phyloP scores from a whole-genome alignment of 75 land plant genomes.

The Larix kaempferi region DNA sequence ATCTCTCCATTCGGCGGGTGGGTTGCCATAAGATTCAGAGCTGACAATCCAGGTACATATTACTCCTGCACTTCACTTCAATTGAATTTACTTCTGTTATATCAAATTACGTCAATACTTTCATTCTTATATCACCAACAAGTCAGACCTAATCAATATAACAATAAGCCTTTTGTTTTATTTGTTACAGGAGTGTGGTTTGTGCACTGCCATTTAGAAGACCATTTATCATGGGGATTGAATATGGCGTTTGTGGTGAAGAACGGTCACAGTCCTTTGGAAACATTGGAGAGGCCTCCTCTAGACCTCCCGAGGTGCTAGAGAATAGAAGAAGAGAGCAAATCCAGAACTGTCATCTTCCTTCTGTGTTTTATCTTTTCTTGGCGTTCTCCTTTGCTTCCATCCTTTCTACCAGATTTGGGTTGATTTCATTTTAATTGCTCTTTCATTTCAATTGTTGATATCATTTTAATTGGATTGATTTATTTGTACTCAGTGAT shows the following conservation, averaged over 20 bases:
- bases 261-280: no score
- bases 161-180: not conserved
- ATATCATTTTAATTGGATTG: no score
- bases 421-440: not conserved
- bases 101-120: not conserved
- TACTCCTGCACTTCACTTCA: not conserved
- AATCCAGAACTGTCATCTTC: no score
- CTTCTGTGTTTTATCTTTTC: no score
- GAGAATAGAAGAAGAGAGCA: not conserved
- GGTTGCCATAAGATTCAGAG: conserved; percentile 25
- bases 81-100: not conserved
- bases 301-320: not conserved
- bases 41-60: conserved; percentile 29
- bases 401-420: not conserved
- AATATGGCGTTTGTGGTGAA: no score
- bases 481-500: no score
- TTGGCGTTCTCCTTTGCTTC: not conserved
- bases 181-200: no score
- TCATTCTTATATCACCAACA: not conserved
- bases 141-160: not conserved
- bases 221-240: no score
- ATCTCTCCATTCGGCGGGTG: conserved; percentile 16
- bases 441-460: no score
- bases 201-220: no score
- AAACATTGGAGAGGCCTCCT: no score